Conservation (phyloP, 1,284 basidiomycete genomes). For the Veloboletus limbatus region DNA sequence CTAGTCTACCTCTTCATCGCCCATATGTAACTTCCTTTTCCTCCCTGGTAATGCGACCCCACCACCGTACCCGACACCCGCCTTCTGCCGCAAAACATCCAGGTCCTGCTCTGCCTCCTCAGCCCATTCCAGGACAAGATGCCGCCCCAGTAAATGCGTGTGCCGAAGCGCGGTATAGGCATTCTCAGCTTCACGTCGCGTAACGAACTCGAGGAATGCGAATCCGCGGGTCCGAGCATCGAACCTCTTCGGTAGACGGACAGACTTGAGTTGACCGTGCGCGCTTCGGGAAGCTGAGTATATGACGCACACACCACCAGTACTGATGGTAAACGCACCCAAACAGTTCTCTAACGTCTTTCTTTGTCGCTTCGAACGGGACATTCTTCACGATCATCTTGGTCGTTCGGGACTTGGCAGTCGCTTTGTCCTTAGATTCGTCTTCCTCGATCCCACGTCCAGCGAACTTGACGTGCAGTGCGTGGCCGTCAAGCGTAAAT, state of each 20-base stretch:
- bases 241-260: constrained; percentile 86
- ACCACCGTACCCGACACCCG: constrained; percentile 68
- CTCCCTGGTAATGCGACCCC: constrained; percentile 65
- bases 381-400: constrained; percentile 98
- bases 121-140: constrained; percentile 94
- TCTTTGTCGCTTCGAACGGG: constrained; percentile 94
- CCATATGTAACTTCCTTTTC: constrained; percentile 62
- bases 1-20: constrained; percentile 34
- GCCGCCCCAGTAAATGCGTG: constrained; percentile 93
- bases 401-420: constrained; percentile 59
- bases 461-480: constrained; percentile 83
- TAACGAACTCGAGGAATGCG: constrained; percentile 92
- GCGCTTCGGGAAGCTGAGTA: constrained; percentile 45
- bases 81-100: constrained; percentile 75
- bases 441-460: constrained; percentile 76
- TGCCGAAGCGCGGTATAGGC: constrained; percentile 84
- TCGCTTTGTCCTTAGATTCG: constrained; percentile 43
- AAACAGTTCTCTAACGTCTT: constrained; percentile 88
- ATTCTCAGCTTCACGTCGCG: constrained; percentile 82
- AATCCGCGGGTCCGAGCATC: constrained; percentile 88
- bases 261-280: constrained; percentile 90
- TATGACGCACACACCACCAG: not conserved
- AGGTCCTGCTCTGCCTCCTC: constrained; percentile 76
- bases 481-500: constrained; percentile 85
- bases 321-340: constrained; percentile 48